Evolutionary conservation across 2,329 filamentous ascomycete genomes (phyloP), one percentile per base, ranked within the genome.

Genomic region (Paraphoma sp.): DNA sequence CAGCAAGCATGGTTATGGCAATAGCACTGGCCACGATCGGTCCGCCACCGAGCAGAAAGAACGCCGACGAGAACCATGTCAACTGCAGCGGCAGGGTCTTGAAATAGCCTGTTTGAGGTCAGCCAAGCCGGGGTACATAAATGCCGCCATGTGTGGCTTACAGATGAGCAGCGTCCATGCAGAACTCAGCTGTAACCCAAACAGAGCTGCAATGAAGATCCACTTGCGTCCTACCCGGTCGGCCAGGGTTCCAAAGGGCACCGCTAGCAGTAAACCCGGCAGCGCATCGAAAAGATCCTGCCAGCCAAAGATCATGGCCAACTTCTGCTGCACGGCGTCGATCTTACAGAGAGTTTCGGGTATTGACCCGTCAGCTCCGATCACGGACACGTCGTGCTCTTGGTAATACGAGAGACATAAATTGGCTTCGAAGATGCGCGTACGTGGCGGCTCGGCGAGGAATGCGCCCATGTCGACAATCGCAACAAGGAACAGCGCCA

Each of bases 231-330:
- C 82, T 45, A 74, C 71, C 41, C 76, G 77, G 60, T 84, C 82
- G 11, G 81, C 80, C 61, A 84, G 71, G 31, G 80, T 76, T 46
- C 82, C 81, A 56, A 81, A 82, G 0, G 82, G 81, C 43, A 83
- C 76, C 2, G 81, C 80, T 50, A 83, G 66, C 14, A 84, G 57
- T 17, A 82, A 79, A 52, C 79, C 78, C 62, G 70, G 64, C 17
- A 72, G 66, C 18, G 65, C 79, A 63, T 82, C 79, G 56, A 82
- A 83, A 51, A 81, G 80, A 57, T 81, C 80, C 65, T 79, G 76
- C 70, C 81, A 81, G 1, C 80, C 81, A 60, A 83, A 82, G 11
- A 84, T 79, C 51, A 79, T 79, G 1, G 82, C 81, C 62, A 84
- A 60, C 64, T 81, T 78, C 45, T 80, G 75, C 62, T 84, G 82